Evolutionary conservation across 2,329 filamentous ascomycete species (phyloP), one percentile per base, ranked within the genome.

Genomic region (Teratosphaeriaceae sp.): DNA sequence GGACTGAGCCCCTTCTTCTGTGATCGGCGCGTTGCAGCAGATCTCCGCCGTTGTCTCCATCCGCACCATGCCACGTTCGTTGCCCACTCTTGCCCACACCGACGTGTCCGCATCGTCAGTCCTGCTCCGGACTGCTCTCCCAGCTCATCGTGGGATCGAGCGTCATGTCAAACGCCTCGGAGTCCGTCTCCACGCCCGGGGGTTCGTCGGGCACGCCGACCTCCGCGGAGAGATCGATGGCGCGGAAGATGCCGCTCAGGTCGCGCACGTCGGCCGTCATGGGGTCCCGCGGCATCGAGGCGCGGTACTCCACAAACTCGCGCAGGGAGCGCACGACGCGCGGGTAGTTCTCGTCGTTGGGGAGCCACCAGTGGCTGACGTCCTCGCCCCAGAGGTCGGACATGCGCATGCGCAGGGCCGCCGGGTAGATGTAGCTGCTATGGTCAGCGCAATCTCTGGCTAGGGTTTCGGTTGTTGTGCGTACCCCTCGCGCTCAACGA

Each of bases 321-420:
- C 89, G 83, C 48, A 95, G 81, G 42, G 78, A 83, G 40, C 81
- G 82, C 42, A 96, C 73, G 31, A 94, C 78, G 1, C 78, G 76
- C 9, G 78, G 82, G 55, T 85, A 85, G 1, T 78, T 80, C 67
- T 90, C 84, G 49, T 87, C 79, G 61, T 92, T 77, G 2, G 88
- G 86, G 2, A 96, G 75, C 92, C 92, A 98, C 87, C 88, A 96
- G 44, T 82, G 74, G 34, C 78, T 78, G 41, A 88, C 79, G 16
- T 82, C 79, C 12, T 86, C 77, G 46, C 76, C 72, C 73, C 92
- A 95, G 19, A 87, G 64, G 36, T 84, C 76, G 23, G 85, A 80
- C 75, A 97, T 84, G 51, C 82, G 82, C 23, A 69, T 72, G 45
- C 90, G 83, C 55, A 90, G 81, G 11, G 78, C 78, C 22, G 79